A percentile compares a stretch with the other conserved stretches of the same genome.
Evolutionary conservation across 768 basidiomycete genomes (phyloP).

Genomic region (Crassisporium funariophilum): DNA sequence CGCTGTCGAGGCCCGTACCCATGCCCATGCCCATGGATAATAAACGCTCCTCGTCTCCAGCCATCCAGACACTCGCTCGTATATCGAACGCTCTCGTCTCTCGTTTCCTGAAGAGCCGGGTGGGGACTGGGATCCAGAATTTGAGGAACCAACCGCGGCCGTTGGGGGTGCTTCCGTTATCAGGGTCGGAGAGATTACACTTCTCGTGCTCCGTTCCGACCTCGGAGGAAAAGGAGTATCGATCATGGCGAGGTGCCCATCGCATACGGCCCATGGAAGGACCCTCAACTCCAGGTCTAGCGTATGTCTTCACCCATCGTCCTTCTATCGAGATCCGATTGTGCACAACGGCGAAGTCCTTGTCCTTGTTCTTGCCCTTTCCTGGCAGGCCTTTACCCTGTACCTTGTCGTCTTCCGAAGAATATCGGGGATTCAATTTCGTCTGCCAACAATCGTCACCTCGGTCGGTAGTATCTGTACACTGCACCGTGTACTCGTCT

Average conservation of each 20-base stretch:
- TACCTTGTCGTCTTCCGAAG: too few relatives aligned
- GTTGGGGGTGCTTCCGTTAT: slow-evolving; percentile 30
- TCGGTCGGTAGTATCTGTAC: slow-evolving; percentile 9
- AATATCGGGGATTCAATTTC: too few relatives aligned
- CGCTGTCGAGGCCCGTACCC: too few relatives aligned
- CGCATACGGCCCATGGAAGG: background rate
- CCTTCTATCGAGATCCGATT: slow-evolving; percentile 32
- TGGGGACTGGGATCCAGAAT: slow-evolving; percentile 51
- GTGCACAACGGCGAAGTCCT: too few relatives aligned
- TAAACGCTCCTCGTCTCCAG: slow-evolving; percentile 25
- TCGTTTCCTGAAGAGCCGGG: slow-evolving; percentile 45
- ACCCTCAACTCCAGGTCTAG: slow-evolving; percentile 19
- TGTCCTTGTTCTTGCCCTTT: too few relatives aligned
- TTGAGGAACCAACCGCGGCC: slow-evolving; percentile 37
- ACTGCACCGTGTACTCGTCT: slow-evolving; percentile 16
- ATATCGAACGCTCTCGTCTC: slow-evolving; percentile 48
- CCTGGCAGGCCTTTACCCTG: too few relatives aligned
- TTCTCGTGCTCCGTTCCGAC: slow-evolving; percentile 3
- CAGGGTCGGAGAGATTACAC: slow-evolving; percentile 4
- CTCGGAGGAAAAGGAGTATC: slow-evolving; percentile 2
- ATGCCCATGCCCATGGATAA: slow-evolving; percentile 21
- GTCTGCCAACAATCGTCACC: background rate
- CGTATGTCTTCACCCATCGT: slow-evolving; percentile 31
- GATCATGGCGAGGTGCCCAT: background rate
- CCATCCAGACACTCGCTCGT: slow-evolving; percentile 37